Conservation (phyloP, 1,284 basidiomycete genomes). For the Cutaneotrichosporon dermatis region DNA sequence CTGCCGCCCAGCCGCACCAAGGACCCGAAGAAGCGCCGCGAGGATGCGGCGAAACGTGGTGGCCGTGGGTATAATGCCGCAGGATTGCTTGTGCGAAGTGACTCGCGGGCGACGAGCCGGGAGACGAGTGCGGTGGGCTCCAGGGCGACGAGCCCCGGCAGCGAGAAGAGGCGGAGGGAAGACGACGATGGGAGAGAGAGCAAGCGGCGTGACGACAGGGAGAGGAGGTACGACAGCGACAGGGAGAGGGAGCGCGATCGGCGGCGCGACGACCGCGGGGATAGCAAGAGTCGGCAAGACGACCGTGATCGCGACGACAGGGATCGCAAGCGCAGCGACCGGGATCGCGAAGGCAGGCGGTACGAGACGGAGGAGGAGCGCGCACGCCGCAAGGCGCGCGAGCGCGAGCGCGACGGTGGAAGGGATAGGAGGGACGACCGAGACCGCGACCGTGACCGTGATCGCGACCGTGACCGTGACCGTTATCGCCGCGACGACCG, state of each 20-base stretch:
- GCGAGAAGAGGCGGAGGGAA: slow-evolving; percentile 18
- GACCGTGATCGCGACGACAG: background rate
- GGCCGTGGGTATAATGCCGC: slow-evolving; percentile 44
- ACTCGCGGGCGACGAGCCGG: slow-evolving; percentile 8
- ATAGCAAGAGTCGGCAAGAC: no score
- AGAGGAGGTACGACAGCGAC: slow-evolving; percentile 7
- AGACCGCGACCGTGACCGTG: slow-evolving; percentile 16
- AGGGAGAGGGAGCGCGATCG: slow-evolving; percentile 26
- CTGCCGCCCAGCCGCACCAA: slow-evolving; percentile 27
- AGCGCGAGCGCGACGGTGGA: slow-evolving; percentile 21
- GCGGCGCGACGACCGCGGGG: slow-evolving; percentile 17
- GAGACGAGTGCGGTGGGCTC: slow-evolving; percentile 13
- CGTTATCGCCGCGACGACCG: slow-evolving; percentile 7
- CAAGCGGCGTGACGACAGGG: slow-evolving; percentile 10
- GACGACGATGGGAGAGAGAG: slow-evolving; percentile 19
- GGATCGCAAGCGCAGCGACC: slow-evolving; percentile 5
- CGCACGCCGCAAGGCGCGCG: slow-evolving; percentile 31
- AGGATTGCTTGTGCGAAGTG: slow-evolving; percentile 29
- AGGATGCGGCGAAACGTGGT: slow-evolving; percentile 30
- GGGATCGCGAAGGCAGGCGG: slow-evolving; percentile 15
- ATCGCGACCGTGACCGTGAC: slow-evolving; percentile 10
- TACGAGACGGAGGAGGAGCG: slow-evolving; percentile 37
- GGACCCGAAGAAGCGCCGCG: slow-evolving; percentile 24
- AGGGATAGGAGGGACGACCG: slow-evolving; percentile 4
- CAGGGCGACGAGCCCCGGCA: slow-evolving; percentile 14